Evolutionary conservation across 106 monocot genomes (phyloP).

Genomic region (Apostasia ramifera): DNA sequence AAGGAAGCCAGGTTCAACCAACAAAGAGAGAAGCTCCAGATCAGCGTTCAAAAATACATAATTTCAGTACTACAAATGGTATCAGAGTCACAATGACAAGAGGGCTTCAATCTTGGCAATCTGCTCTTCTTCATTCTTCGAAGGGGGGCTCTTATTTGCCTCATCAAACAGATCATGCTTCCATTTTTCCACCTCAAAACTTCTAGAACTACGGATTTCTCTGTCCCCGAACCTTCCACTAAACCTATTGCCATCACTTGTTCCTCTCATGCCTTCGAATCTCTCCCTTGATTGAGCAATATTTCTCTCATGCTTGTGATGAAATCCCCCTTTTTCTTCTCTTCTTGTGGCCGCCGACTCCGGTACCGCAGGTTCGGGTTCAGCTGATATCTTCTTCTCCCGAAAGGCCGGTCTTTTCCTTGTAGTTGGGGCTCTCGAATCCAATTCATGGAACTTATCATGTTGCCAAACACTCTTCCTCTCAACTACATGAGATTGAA

Average conservation of each 20-base stretch:
- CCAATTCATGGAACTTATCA: slow-evolving; percentile 50
- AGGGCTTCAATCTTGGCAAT: slow-evolving; percentile 86
- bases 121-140: slow-evolving; percentile 86
- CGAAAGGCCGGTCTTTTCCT: slow-evolving; percentile 61
- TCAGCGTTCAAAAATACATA: too few relatives aligned
- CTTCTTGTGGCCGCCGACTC: slow-evolving; percentile 15
- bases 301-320: slow-evolving; percentile 13
- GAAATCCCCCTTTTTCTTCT: slow-evolving; percentile 20
- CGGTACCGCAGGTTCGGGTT: slow-evolving; percentile 9
- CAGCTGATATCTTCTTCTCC: slow-evolving; percentile 42
- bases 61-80: too few relatives aligned
- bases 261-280: slow-evolving; percentile 28
- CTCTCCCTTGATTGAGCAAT: slow-evolving; percentile 36
- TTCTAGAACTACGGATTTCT: slow-evolving; percentile 11
- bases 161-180: slow-evolving; percentile 91
- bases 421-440: slow-evolving; percentile 24
- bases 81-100: slow-evolving; percentile 29
- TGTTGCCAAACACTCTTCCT: slow-evolving; percentile 41
- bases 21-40: too few relatives aligned
- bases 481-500: slow-evolving; percentile 17
- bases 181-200: slow-evolving; percentile 68
- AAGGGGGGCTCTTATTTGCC: slow-evolving; percentile 55
- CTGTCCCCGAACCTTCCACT: slow-evolving; percentile 18
- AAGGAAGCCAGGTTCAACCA: too few relatives aligned
- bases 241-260: slow-evolving; percentile 29